Evolutionary conservation across 2,329 filamentous ascomycete species (phyloP).

Genomic region (Aspergillus ibericus): DNA sequence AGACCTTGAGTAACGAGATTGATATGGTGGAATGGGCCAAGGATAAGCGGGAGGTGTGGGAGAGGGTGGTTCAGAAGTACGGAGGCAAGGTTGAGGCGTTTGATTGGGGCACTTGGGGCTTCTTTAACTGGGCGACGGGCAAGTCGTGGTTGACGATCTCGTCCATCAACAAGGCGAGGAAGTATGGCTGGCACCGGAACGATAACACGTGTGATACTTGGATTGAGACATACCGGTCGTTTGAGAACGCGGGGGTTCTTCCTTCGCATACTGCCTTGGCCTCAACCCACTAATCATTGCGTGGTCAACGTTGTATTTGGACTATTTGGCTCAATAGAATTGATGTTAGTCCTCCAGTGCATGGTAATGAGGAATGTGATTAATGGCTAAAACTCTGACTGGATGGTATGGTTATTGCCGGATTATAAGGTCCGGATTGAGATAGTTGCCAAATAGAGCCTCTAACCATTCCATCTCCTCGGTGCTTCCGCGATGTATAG

Average conservation of each 20-base stretch:
- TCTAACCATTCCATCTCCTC: constrained; percentile 7
- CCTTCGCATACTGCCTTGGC: constrained; percentile 8
- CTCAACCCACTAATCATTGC: neutral
- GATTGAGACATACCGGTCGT: constrained; percentile 25
- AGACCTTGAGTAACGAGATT: constrained; percentile 17
- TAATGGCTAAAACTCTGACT: neutral
- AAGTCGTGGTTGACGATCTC: constrained; percentile 25
- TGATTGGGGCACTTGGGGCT: constrained; percentile 28
- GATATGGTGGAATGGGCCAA: constrained; percentile 26
- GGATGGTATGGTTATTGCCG: neutral
- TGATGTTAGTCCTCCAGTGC: no score
- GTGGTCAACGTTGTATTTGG: no score
- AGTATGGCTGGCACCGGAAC: constrained; percentile 22
- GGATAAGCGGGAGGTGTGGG: constrained; percentile 25
- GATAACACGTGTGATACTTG: constrained; percentile 23
- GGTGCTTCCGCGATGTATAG: neutral
- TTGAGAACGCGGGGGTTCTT: constrained; percentile 24
- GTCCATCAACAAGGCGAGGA: constrained; percentile 24
- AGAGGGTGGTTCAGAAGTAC: constrained; percentile 20
- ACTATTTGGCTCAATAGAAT: no score
- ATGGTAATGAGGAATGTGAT: neutral
- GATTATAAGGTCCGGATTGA: neutral
- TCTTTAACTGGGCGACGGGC: constrained; percentile 24
- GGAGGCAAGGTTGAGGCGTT: constrained; percentile 24
- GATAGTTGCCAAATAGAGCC: neutral